phyloP scores from a whole-genome alignment of 768 basidiomycete species.

The Collybia sordida region DNA sequence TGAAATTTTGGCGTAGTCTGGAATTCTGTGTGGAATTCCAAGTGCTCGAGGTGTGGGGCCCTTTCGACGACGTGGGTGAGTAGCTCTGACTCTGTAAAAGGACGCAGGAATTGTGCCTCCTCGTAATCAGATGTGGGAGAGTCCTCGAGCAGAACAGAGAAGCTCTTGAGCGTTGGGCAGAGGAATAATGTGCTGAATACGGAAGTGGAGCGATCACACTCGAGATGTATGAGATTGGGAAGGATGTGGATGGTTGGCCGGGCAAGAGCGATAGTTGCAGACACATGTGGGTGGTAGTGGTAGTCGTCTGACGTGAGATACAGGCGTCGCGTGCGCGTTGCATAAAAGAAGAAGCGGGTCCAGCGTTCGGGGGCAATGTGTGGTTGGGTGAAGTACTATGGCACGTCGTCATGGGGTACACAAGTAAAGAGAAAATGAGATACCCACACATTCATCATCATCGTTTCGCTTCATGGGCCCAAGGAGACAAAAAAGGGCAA shows the following conservation, averaged over 20 bases:
- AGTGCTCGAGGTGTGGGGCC: conserved; percentile 6
- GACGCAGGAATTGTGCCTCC: conserved; percentile 5
- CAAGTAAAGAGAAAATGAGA: not conserved
- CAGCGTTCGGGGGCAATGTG: conserved; percentile 16
- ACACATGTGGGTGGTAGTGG: conserved; percentile 4
- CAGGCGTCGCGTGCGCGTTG: conserved; percentile 20
- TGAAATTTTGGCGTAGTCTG: conserved; percentile 5
- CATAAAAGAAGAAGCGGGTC: conserved; percentile 19
- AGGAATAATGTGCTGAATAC: conserved; percentile 11
- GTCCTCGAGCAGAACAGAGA: conserved; percentile 8
- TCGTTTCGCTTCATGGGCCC: conserved; percentile 10
- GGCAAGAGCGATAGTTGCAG: conserved; percentile 7
- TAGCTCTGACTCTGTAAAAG: no score
- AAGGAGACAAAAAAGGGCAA: conserved; percentile 17
- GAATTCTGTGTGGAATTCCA: conserved; percentile 7
- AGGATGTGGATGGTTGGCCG: conserved; percentile 11
- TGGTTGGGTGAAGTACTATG: conserved; percentile 12
- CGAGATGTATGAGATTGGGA: conserved; percentile 15
- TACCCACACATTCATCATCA: conserved; percentile 6
- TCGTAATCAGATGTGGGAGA: no score
- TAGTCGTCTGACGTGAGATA: conserved; percentile 1
- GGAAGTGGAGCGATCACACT: conserved; percentile 8
- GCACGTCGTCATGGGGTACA: no score
- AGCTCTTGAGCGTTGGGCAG: conserved; percentile 5
- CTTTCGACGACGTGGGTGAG: conserved; percentile 9